Evolutionary conservation across 164 flowering plant species (phyloP), one percentile per base, ranked within the genome.

Genomic region (Sextonia rubra): DNA sequence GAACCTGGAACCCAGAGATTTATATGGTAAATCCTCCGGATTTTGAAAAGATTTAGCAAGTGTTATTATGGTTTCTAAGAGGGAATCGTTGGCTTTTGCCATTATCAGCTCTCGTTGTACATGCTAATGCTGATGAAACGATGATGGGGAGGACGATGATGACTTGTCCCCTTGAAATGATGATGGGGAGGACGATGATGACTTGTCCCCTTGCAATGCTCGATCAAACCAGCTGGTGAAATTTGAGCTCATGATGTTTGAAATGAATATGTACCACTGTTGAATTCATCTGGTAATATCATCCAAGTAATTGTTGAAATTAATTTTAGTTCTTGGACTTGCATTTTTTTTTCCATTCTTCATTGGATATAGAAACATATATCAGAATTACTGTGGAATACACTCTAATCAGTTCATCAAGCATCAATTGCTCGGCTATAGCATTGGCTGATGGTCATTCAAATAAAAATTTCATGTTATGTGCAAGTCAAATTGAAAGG

Each of bases 1-100:
- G 98, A 93, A 70, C 83, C 88, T 23, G 97, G 98, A 61, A 82
- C 78, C 29, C 97, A 91, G 78, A 88, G 97, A 69, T 92, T 92
- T 76, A 88, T 96, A 62, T 88, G 97, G 97, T 94, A 87, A 82
- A 77, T 29, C 32, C 2, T 18, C 15, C 15, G 14, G 12, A 69
- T 49, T 24, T 25, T 14, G 15, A 24, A n/a, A 61, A 61, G 58
- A 27, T 27, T 20, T 32, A 64, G 15, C 30, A 29, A 15, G 0
- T 64, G 15, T 29, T 12, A 1, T 30, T 3, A 2, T 20, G 6
- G 67, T 6, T 64, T 18, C 0, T 5, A 26, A 25, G 44, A 30
- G 67, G 58, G 58, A 52, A 52, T 52, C n/a, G n/a, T n/a, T n/a
- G 8, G 44, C 44, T 37, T 37, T 37, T 37, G 44, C 44, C 11